Evolutionary conservation across 2,329 filamentous ascomycete species (phyloP).

Genomic region (Xylaria sp.): DNA sequence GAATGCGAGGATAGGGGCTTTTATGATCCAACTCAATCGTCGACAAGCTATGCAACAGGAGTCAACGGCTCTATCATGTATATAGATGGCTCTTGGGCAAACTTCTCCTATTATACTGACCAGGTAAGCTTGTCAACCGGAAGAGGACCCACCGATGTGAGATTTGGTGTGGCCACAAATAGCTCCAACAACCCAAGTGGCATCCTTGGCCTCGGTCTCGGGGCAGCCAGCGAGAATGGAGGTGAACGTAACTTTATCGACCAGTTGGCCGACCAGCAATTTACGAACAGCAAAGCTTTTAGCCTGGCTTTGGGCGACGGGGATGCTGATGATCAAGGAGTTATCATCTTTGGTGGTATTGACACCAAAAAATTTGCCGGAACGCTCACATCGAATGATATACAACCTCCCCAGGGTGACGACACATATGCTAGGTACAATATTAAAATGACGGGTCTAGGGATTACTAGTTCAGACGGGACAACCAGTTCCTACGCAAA

Average conservation of each 20-base stretch:
- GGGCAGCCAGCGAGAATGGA: not conserved
- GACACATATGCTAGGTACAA: not conserved
- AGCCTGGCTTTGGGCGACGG: not conserved
- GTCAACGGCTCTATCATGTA: not conserved
- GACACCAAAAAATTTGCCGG: not conserved
- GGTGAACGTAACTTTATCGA: not conserved
- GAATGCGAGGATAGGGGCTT: not conserved
- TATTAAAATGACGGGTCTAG: not conserved
- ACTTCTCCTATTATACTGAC: conserved; percentile 3
- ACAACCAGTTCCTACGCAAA: not conserved
- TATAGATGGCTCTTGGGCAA: not conserved
- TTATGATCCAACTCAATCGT: not conserved
- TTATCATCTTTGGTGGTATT: not conserved
- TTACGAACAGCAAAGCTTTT: conserved; percentile 4
- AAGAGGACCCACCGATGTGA: not conserved
- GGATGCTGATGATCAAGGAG: not conserved
- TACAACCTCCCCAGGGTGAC: not conserved
- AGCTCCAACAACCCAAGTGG: not conserved
- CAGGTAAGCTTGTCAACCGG: not conserved
- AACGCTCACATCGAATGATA: not conserved
- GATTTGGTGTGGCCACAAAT: not conserved
- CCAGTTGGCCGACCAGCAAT: not conserved
- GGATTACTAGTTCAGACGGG: not conserved
- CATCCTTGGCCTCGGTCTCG: not conserved
- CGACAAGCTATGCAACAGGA: not conserved